A percentile compares a stretch with the other conserved stretches of the same genome.
These are phyloP conservation scores for Verbascum thapsus DNA, from an alignment of 257 asterid species.

Conservation along the genomic window DNA sequence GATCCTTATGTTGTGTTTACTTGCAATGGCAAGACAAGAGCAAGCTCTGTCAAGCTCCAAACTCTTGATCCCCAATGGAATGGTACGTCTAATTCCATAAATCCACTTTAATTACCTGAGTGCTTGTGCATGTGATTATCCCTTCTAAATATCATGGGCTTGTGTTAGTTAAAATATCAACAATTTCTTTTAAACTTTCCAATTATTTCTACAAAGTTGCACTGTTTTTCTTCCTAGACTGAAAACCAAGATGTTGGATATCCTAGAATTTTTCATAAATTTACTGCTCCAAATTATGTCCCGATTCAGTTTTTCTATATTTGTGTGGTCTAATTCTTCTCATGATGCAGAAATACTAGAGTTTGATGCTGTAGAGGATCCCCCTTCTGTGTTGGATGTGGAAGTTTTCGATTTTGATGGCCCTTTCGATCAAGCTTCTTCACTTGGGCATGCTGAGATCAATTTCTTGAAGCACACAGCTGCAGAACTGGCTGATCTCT, in stretches of 20 bases:
- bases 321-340: no score
- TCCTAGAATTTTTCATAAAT: no score
- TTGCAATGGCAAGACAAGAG: constrained; percentile 88
- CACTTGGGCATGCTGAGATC: constrained; percentile 88
- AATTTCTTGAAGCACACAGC: constrained; percentile 85
- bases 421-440: constrained; percentile 69
- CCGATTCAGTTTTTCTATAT: no score
- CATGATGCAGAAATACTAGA: constrained; percentile 72
- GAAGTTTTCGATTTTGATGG: constrained; percentile 91
- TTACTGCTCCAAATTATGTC: no score
- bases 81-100: constrained; percentile 41
- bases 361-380: constrained; percentile 91
- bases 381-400: constrained; percentile 82
- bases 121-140: no score
- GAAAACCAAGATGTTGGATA: no score
- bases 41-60: constrained; percentile 94
- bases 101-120: no score
- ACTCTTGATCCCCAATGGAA: constrained; percentile 85
- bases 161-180: no score
- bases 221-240: not conserved
- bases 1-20: constrained; percentile 90
- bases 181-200: no score
- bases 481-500: constrained; percentile 76
- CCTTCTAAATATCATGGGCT: no score
- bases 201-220: no score